These are phyloP conservation scores for Camelina neglecta DNA, from an alignment of 345 rosid species.

Conservation along the genomic window DNA sequence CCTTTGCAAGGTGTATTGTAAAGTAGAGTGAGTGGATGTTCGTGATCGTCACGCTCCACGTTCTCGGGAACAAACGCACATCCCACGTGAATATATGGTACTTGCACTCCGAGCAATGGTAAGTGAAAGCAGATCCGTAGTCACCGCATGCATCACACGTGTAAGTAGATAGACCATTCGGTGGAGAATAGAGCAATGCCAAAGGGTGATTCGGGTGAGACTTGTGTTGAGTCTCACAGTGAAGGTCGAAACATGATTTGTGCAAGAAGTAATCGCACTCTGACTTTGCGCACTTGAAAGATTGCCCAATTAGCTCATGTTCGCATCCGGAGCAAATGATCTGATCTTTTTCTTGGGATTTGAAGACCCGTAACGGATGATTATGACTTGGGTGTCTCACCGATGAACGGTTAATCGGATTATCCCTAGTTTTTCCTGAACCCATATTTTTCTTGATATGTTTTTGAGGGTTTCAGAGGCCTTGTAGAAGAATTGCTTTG, in stretches of 20 bases:
- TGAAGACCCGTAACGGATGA: constrained; percentile 20
- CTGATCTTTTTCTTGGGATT: background rate
- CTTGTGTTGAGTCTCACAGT: background rate
- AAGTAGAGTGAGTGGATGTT: constrained; percentile 20
- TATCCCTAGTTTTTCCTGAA: background rate
- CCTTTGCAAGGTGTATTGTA: constrained; percentile 3
- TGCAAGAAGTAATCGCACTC: constrained; percentile 20
- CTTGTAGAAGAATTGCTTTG: background rate
- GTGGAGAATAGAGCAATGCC: constrained; percentile 1
- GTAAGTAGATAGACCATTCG: background rate
- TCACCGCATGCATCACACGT: background rate
- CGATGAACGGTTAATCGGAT: background rate
- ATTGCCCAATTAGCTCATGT: background rate
- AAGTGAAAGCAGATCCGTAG: constrained; percentile 18
- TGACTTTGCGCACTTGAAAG: constrained; percentile 31
- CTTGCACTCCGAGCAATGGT: constrained; percentile 14
- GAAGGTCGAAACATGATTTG: constrained; percentile 26
- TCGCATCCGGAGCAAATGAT: constrained; percentile 17
- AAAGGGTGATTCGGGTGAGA: constrained; percentile 17
- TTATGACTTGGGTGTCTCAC: constrained; percentile 23
- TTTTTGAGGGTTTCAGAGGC: background rate
- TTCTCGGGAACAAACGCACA: constrained; percentile 6
- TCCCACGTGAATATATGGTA: constrained; percentile 20
- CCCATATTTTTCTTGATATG: background rate
- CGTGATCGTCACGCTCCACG: constrained; percentile 3